These are phyloP conservation scores for Rhodosporidiobolus odoratus DNA, from an alignment of 768 basidiomycete genomes.

Conservation along the genomic window DNA sequence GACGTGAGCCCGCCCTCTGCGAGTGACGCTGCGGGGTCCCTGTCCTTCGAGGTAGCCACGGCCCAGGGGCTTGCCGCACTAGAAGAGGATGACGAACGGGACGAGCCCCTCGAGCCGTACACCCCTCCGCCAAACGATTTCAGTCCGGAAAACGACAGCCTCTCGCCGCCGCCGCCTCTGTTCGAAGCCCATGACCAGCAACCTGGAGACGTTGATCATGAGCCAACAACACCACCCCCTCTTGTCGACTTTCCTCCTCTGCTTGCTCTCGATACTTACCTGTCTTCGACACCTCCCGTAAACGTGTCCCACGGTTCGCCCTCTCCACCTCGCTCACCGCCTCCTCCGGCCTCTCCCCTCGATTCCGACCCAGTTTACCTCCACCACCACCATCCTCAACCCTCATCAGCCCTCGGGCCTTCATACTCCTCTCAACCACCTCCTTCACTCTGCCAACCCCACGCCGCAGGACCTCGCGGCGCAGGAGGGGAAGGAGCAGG, in stretches of 20 bases:
- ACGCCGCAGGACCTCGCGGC: too few relatives aligned
- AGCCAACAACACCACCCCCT: neutral
- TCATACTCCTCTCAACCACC: neutral
- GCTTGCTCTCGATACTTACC: neutral
- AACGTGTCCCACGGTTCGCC: neutral
- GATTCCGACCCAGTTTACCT: neutral
- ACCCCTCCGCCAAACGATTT: neutral
- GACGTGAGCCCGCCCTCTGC: constrained; percentile 35
- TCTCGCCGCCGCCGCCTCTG: neutral
- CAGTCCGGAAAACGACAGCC: neutral
- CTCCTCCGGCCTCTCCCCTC: neutral
- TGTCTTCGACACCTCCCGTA: neutral
- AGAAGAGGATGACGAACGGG: neutral
- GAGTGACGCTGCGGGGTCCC: neutral
- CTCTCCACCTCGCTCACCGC: neutral
- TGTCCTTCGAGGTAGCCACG: neutral
- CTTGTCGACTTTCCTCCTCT: constrained; percentile 1
- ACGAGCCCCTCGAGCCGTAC: neutral
- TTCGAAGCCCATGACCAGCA: neutral
- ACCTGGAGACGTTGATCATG: neutral
- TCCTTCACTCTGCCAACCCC: neutral
- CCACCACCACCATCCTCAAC: neutral
- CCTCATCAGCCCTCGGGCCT: neutral
- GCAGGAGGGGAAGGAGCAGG: too few relatives aligned
- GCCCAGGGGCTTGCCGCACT: neutral